These are phyloP conservation scores for Pneumocystis murina DNA, from an alignment of 1,139 yeast genomes.

Conservation along the genomic window DNA sequence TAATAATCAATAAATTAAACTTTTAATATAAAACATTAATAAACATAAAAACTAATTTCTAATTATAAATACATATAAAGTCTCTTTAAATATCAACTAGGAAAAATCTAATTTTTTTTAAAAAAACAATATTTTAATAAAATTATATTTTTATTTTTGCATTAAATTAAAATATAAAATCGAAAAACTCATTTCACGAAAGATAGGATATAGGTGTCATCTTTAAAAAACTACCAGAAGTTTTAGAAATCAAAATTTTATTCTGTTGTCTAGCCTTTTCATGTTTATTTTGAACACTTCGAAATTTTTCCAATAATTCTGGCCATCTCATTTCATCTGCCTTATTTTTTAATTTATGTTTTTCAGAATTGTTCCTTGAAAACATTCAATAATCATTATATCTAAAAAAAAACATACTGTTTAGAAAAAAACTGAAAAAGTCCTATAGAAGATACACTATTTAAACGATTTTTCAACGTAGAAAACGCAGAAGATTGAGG, in stretches of 20 bases:
- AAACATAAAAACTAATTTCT: background rate
- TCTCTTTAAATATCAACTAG: background rate
- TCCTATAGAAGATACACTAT: constrained; percentile 35
- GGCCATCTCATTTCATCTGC: constrained; percentile 27
- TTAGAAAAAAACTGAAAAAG: constrained; percentile 19
- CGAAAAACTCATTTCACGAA: background rate
- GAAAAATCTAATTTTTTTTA: background rate
- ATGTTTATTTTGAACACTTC: constrained; percentile 43
- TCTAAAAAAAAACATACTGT: constrained; percentile 7
- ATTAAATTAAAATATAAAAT: background rate
- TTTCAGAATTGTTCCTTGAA: constrained; percentile 5
- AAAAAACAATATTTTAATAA: background rate
- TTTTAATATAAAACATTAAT: background rate
- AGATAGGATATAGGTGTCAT: background rate
- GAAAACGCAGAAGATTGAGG: constrained; percentile 94
- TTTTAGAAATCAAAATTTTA: background rate
- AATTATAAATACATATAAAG: background rate
- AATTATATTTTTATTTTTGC: background rate
- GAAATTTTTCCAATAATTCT: constrained; percentile 50
- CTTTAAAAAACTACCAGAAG: background rate
- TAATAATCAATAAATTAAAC: background rate
- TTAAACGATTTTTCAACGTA: constrained; percentile 60
- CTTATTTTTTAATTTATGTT: constrained; percentile 7
- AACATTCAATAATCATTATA: constrained; percentile 1
- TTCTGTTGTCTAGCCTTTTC: constrained; percentile 21